phyloP scores from a whole-genome alignment of 2,329 filamentous ascomycete genomes.

The Fusarium humuli region DNA sequence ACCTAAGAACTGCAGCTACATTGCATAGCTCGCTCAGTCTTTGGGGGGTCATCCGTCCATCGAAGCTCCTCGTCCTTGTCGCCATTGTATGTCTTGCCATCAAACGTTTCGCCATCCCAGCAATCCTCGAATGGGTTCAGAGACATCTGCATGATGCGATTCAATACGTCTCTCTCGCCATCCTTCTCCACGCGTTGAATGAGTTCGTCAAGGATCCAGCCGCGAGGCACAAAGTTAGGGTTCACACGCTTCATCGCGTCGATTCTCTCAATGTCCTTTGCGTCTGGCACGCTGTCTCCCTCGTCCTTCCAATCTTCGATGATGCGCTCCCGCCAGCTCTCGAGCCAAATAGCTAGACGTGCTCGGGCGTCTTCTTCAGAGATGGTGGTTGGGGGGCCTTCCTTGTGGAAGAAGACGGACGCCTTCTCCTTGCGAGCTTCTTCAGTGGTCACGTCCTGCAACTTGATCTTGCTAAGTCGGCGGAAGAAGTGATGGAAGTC shows the following conservation, averaged over 20 bases:
- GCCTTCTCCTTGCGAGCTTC: slow-evolving; percentile 73
- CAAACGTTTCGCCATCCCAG: slow-evolving; percentile 69
- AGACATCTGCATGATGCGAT: slow-evolving; percentile 83
- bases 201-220: slow-evolving; percentile 93
- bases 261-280: slow-evolving; percentile 71
- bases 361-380: slow-evolving; percentile 73
- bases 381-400: slow-evolving; percentile 70
- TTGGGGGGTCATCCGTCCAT: slow-evolving; percentile 88
- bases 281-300: slow-evolving; percentile 51
- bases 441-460: slow-evolving; percentile 73
- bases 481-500: slow-evolving; percentile 98
- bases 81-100: slow-evolving; percentile 63
- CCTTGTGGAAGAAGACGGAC: slow-evolving; percentile 81
- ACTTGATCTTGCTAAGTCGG: slow-evolving; percentile 72
- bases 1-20: slow-evolving; percentile 90
- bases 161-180: slow-evolving; percentile 81
- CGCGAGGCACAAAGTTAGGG: slow-evolving; percentile 90
- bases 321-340: slow-evolving; percentile 78
- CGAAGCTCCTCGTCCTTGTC: slow-evolving; percentile 80
- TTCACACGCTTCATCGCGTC: slow-evolving; percentile 86
- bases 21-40: slow-evolving; percentile 82
- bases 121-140: slow-evolving; percentile 85
- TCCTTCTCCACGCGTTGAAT: slow-evolving; percentile 89
- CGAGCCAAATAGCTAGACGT: slow-evolving; percentile 82
- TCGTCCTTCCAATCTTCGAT: slow-evolving; percentile 79